phyloP scores from a whole-genome alignment of 1,139 yeast genomes.

The Magnusiomyces sp. region DNA sequence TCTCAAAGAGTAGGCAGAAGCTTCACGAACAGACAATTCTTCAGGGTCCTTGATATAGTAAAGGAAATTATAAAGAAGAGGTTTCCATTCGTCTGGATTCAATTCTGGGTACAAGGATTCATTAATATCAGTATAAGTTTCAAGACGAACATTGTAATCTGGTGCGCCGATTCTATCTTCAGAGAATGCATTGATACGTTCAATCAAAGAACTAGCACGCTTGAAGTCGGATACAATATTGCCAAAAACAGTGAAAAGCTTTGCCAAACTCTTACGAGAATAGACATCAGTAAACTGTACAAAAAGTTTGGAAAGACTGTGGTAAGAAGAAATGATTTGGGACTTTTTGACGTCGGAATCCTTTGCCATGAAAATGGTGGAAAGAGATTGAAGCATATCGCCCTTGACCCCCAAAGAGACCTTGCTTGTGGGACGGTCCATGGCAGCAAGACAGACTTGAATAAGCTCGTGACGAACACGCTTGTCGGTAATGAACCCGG shows the following conservation, averaged over 20 bases:
- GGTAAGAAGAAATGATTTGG: slow-evolving; percentile 48
- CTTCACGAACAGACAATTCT: slow-evolving; percentile 74
- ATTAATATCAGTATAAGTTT: slow-evolving; percentile 58
- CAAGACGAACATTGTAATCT: slow-evolving; percentile 68
- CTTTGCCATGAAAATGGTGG: slow-evolving; percentile 44
- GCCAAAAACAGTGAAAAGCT: slow-evolving; percentile 55
- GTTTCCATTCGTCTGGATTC: slow-evolving; percentile 64
- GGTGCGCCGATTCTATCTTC: slow-evolving; percentile 57
- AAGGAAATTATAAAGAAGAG: slow-evolving; percentile 59
- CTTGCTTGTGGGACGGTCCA: slow-evolving; percentile 53
- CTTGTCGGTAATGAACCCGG: slow-evolving; percentile 51
- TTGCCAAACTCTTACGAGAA: slow-evolving; percentile 53
- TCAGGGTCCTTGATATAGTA: slow-evolving; percentile 69
- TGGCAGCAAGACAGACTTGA: slow-evolving; percentile 49
- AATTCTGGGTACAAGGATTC: slow-evolving; percentile 43
- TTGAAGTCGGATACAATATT: slow-evolving; percentile 39
- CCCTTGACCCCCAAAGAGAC: slow-evolving; percentile 46
- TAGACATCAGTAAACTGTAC: slow-evolving; percentile 49
- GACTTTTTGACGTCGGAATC: slow-evolving; percentile 47
- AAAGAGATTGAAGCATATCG: slow-evolving; percentile 50
- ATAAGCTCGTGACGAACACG: slow-evolving; percentile 50
- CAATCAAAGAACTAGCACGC: slow-evolving; percentile 44
- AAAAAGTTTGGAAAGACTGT: slow-evolving; percentile 51
- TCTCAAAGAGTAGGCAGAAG: slow-evolving; percentile 58
- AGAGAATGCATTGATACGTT: slow-evolving; percentile 64